Evolutionary conservation across 768 basidiomycete genomes (phyloP), one percentile per base, ranked within the genome.

Genomic region (Floccularia luteovirens): DNA sequence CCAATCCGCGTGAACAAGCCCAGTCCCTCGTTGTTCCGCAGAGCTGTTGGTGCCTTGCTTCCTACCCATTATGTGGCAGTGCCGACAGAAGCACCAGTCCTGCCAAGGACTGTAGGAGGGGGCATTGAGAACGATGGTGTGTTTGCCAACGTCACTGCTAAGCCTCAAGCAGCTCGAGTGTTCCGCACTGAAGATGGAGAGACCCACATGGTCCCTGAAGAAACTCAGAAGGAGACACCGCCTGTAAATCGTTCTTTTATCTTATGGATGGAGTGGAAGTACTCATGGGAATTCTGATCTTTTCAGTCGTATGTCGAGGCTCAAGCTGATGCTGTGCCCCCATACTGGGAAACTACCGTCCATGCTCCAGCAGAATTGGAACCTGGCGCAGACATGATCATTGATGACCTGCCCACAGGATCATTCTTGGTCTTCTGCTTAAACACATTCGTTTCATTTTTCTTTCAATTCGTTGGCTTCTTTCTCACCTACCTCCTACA

Each of bases 381-480:
- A 35, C 59, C 63, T 16, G 58, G 58, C 35, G 61, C 59, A 7
- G 63, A 69, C 53, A 83, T 97, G 70, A 76, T 96, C 57, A 82
- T 99, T 48, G 93, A 94, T 44, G 85, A 92, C 43, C 79, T 98
- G 30, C 90, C 92, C 0, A 77, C 89, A 0, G 92, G 92, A 37
- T 81, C 84, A 3, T 55, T 78, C 50, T 61, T 76, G 59, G 58
- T 79, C n/a, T 93, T 91, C 62, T 52, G 77, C 46, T 67, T 77
- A 63, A 90, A 89, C 60, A 57, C 84, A 41, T 75, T 92, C 64
- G 80, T 90, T 42, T 93, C 90, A 5, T 86, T 86, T 64, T 90
- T 92, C 64, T 98, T 99, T 82, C 92, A 97, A 63, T 93, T 97
- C 59, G 75, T 94, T 52, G 93, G 90, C 38, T 91, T 88, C 70